These are phyloP conservation scores for Boletus barrowsii DNA, from an alignment of 768 basidiomycete species.

Conservation along the genomic window DNA sequence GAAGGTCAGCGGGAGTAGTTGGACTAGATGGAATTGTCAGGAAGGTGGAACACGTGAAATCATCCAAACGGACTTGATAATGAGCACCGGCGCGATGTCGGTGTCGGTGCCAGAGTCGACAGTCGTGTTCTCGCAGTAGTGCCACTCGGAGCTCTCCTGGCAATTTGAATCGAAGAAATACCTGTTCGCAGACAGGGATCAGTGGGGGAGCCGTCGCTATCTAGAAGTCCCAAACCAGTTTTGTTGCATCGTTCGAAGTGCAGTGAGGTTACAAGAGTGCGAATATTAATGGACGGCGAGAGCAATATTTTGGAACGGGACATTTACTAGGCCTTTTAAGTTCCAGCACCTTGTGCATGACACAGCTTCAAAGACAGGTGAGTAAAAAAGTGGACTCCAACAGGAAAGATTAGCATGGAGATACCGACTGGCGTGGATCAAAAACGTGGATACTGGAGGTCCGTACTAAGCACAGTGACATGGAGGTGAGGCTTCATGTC, in stretches of 20 bases:
- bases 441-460: neutral
- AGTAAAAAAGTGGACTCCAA: neutral
- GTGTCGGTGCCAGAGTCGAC: neutral
- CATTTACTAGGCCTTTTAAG: conserved; percentile 8
- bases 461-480: neutral
- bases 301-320: neutral
- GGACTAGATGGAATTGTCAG: conserved; percentile 8
- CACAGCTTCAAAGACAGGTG: conserved; percentile 12
- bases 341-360: neutral
- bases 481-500: neutral
- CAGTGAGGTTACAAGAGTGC: neutral
- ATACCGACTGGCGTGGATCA: neutral
- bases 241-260: conserved; percentile 9
- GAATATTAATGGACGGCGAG: neutral
- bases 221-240: conserved; percentile 4
- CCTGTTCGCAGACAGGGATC: conserved; percentile 6
- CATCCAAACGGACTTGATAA: conserved; percentile 7
- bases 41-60: neutral
- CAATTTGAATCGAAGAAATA: neutral
- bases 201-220: neutral
- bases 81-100: neutral
- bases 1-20: neutral
- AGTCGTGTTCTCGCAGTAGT: neutral
- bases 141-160: neutral
- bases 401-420: neutral